These are phyloP conservation scores for Hypoxylon intermedium DNA, from an alignment of 495 filamentous ascomycete species.

Conservation along the genomic window DNA sequence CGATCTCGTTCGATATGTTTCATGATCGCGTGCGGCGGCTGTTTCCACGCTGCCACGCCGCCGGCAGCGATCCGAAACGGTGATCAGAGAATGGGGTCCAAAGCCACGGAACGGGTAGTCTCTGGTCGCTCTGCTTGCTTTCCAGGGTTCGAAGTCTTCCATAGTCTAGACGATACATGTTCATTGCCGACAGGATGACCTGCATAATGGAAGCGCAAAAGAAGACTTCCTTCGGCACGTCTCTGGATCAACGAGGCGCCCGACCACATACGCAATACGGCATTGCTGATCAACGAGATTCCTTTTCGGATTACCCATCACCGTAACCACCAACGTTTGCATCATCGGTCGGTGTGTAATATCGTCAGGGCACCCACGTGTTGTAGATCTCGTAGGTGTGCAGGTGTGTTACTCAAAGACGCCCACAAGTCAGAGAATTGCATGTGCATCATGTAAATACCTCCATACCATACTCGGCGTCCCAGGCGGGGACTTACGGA, in stretches of 20 bases:
- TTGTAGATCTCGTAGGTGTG: too few species aligned
- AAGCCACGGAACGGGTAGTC: constrained; percentile 25
- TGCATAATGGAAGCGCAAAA: constrained; percentile 35
- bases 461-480: too few species aligned
- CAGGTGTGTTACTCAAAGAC: not conserved
- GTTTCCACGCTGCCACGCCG: constrained; percentile 16
- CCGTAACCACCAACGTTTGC: constrained; percentile 1
- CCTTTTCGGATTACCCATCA: constrained; percentile 14
- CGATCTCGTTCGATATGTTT: constrained; percentile 33
- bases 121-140: constrained; percentile 27
- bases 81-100: constrained; percentile 28
- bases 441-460: too few species aligned
- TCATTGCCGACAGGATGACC: constrained; percentile 34
- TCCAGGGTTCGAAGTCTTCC: not conserved
- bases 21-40: constrained; percentile 37
- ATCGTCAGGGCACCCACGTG: constrained; percentile 39
- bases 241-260: not conserved
- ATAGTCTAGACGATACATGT: too few species aligned
- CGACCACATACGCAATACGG: not conserved
- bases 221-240: constrained; percentile 12
- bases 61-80: constrained; percentile 31
- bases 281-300: constrained; percentile 1
- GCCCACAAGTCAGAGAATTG: too few species aligned
- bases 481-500: too few species aligned
- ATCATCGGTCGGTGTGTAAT: constrained; percentile 13